These are phyloP conservation scores for Daldinia concentrica DNA, from an alignment of 495 filamentous ascomycete species.

Conservation along the genomic window DNA sequence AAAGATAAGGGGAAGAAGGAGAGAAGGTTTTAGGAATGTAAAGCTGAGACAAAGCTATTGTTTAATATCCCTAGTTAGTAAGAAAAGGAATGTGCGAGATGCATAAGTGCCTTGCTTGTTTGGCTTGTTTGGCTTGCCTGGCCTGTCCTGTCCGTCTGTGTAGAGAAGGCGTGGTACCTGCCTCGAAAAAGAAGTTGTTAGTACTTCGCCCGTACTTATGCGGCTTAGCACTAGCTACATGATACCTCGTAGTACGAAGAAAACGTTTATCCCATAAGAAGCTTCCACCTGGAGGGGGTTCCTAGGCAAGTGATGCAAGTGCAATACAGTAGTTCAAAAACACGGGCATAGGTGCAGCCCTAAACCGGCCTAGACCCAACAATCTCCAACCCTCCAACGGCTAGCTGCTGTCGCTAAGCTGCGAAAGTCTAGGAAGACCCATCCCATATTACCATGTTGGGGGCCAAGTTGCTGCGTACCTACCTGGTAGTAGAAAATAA, in stretches of 20 bases:
- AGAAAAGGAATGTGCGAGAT: conserved; percentile 21
- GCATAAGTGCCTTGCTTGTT: not conserved
- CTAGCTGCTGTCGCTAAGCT: conserved; percentile 17
- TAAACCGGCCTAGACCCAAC: conserved; percentile 15
- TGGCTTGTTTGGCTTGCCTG: not conserved
- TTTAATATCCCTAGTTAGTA: conserved; percentile 33
- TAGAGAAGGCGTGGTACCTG: conserved; percentile 24
- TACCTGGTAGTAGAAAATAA: not conserved
- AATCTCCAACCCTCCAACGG: conserved; percentile 13
- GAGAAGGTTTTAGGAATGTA: conserved; percentile 15
- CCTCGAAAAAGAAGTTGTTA: conserved; percentile 22
- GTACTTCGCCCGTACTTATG: conserved; percentile 36
- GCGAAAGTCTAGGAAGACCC: not conserved
- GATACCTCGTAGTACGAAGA: conserved; percentile 27
- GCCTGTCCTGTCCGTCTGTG: not conserved
- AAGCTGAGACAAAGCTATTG: conserved; percentile 32
- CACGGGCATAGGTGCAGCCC: not conserved
- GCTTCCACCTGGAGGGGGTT: conserved; percentile 20
- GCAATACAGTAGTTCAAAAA: not conserved
- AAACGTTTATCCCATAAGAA: conserved; percentile 4
- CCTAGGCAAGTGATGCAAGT: conserved; percentile 3
- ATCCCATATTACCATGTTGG: not conserved
- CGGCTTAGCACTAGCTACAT: conserved; percentile 16
- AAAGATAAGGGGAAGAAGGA: conserved; percentile 10
- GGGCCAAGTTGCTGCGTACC: conserved; percentile 5